Base-by-base conservation (phyloP, 2,329 filamentous ascomycete genomes). In the Trichocomaceae sp. region DNA sequence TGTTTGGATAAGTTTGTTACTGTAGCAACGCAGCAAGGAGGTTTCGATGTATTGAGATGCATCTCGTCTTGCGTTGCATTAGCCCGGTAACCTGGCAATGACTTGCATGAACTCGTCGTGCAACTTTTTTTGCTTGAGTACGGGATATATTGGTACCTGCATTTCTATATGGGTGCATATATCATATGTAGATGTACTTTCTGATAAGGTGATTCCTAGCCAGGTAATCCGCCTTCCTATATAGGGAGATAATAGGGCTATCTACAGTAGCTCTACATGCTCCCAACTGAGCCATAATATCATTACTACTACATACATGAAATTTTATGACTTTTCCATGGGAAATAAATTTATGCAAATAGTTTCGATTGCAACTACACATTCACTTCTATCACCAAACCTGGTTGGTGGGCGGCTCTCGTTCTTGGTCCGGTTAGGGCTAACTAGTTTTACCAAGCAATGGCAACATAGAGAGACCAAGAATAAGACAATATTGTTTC, bases 21-120 rank as follows among this genome's bases (percentile, higher is more conserved):
- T 8, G 35, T 26, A 31, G 17, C n/a, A 33, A 41, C 10, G 19
- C 41, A 22, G 37, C 26, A 51, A 51, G 49, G 49, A 44, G 12
- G 13, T 1, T 1, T 31, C n/a, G 8, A 35, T 15, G 26, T 8
- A 50, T 13, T 41, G 37, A 51, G 9, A 5, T 31, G 22, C 29
- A 37, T 37, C 8, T 5, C 50, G n/a, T n/a, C 50, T 52, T 52
- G 31, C 50, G 29, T 52, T 46, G 50, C 41, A 52, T 46, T 17
- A 19, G 23, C 8, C 29, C 23, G 2, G 23, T 37, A 22, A 5
- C 5, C 31, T 1, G 5, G n/a, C 8, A 42, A 33, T 51, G 39
- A 44, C 49, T 35, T 45, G 49, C 49, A 51, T 33, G 37, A 41
- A 33, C 26, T 37, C 23, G 19, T 46, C 31, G 50, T 52, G 50